Base-by-base conservation (phyloP, 345 rosid species). In the Salix udensis region DNA sequence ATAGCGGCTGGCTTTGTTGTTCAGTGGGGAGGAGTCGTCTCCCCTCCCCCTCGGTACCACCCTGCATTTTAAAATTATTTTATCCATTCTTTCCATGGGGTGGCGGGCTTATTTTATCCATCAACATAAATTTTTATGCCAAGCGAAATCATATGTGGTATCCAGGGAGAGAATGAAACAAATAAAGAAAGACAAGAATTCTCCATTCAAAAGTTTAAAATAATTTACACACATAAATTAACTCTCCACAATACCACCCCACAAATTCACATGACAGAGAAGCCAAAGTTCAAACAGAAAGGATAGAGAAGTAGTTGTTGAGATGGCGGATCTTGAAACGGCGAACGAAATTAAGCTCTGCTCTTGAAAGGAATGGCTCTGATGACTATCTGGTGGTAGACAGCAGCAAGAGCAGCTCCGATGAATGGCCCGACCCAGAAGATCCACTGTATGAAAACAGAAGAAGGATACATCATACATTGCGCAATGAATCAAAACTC, bases 351-450 rank as follows among this genome's bases (percentile, higher is more conserved):
- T 65, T 48, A 79, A 74, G 71, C 70, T 44, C 79, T 76, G 69
- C 62, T 13, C 79, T 75, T 70, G 83, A 80, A 80, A 21, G 83
- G 83, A 67, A 80, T 80, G 64, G 83, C 83, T 44, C 83, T 75
- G 37, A 80, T 80, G 16, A 80, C 73, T 70, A 80, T 76, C 79
- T 75, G 79, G 55, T 80, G 83, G 76, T 80, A 76, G 48, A 80
- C 58, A 71, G 83, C 83, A 76, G 83, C 83, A 53, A 80, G 83
- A 4, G 76, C 79, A 66, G 83, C 83, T 70, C 83, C 83, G 31
- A 80, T 80, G 69, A 80, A 80, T 2, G 83, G 83, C 34, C 83
- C 83, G 30, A 80, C 79, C 83, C 83, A 80, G 65, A 80, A 80
- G 18, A 80, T 71, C 83, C 83, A 80, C 83, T 80, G 79, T 39